Conservation (phyloP, 148 eudicot species). For the Chenopodium album region DNA sequence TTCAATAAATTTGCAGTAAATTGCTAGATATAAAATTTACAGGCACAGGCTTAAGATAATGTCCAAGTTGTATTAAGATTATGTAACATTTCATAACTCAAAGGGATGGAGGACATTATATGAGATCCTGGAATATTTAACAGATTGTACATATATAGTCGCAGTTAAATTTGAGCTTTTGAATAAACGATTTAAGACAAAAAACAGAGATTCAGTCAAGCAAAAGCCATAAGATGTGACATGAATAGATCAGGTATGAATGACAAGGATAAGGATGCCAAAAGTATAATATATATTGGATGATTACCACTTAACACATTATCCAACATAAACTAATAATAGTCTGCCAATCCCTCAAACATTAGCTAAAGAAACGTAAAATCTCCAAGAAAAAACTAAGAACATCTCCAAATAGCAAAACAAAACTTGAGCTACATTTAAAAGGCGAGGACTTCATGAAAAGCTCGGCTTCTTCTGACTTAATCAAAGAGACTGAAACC, state of each 20-base stretch:
- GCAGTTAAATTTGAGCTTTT: too few relatives aligned
- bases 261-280: background rate
- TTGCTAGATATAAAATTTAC: too few relatives aligned
- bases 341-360: constrained; percentile 21
- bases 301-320: constrained; percentile 9
- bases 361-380: background rate
- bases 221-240: background rate
- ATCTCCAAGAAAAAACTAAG: constrained; percentile 9
- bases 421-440: constrained; percentile 17
- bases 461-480: constrained; percentile 15
- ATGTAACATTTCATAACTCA: too few relatives aligned
- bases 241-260: background rate
- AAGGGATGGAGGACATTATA: too few relatives aligned
- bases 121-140: too few relatives aligned
- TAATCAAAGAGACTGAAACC: constrained; percentile 88
- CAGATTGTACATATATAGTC: too few relatives aligned
- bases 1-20: too few relatives aligned
- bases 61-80: too few relatives aligned
- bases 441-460: background rate
- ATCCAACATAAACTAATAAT: constrained; percentile 27
- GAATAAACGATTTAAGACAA: too few relatives aligned
- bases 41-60: too few relatives aligned
- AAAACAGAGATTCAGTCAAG: too few relatives aligned
- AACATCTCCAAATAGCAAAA: constrained; percentile 5
- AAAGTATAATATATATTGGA: constrained; percentile 19